Percentiles rank a stretch among this genome's conserved stretches.
Evolutionary conservation across 345 rosid genomes (phyloP).

Genomic region (Geranium rotundifolium): DNA sequence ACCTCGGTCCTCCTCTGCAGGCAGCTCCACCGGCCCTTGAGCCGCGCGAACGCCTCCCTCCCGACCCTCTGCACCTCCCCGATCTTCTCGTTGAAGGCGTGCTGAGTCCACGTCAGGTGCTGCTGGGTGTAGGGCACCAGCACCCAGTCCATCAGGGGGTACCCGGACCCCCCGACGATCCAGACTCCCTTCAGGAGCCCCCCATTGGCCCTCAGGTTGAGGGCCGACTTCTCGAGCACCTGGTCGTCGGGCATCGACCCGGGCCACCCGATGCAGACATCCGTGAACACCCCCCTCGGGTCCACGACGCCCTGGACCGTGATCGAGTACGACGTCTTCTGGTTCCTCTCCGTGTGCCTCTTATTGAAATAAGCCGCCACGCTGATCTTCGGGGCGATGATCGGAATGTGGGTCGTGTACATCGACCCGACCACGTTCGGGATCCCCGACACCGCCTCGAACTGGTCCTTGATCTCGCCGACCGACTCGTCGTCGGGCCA

Average conservation of each 20-base stretch:
- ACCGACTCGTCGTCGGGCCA: conserved; percentile 16
- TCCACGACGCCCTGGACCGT: conserved; percentile 22
- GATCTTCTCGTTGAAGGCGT: conserved; percentile 18
- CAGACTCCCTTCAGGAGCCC: conserved; percentile 19
- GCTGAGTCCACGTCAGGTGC: conserved; percentile 20
- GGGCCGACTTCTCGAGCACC: conserved; percentile 20
- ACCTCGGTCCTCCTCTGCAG: conserved; percentile 17
- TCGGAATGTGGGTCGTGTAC: conserved; percentile 21
- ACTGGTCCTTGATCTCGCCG: conserved; percentile 9
- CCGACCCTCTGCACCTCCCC: conserved; percentile 17
- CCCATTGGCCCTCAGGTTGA: conserved; percentile 14
- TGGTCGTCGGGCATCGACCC: conserved; percentile 20
- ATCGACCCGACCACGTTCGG: conserved; percentile 19
- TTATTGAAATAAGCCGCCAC: conserved; percentile 20
- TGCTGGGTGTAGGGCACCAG: conserved; percentile 19
- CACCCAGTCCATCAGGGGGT: conserved; percentile 19
- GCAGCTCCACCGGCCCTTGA: conserved; percentile 21
- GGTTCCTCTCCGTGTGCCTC: conserved; percentile 21
- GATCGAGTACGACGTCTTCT: conserved; percentile 21
- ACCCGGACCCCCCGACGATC: conserved; percentile 16
- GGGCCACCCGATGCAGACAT: conserved; percentile 23
- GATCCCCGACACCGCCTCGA: conserved; percentile 15
- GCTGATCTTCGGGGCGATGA: conserved; percentile 21
- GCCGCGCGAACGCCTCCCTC: conserved; percentile 13
- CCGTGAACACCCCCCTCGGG: conserved; percentile 16